Conservation (phyloP, 169 alveolate genomes). For the Plasmodium gonderi region DNA sequence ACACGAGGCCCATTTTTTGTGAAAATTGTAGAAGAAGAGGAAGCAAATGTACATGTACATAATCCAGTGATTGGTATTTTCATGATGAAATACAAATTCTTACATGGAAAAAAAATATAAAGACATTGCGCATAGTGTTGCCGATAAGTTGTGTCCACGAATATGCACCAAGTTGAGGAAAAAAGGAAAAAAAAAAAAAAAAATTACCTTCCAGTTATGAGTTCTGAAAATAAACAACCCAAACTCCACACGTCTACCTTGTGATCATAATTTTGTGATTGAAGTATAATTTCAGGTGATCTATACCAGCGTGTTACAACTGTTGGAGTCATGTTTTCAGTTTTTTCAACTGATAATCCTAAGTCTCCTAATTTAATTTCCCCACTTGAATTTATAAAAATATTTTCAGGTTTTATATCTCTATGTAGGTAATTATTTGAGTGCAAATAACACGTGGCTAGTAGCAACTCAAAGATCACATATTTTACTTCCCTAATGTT, state of each 20-base stretch:
- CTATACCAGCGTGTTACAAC: constrained; percentile 89
- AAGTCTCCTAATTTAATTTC: constrained; percentile 82
- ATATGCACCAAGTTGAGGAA: not conserved
- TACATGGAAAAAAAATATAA: no score
- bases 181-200: constrained; percentile 74
- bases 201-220: constrained; percentile 78
- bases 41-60: not conserved
- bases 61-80: not conserved
- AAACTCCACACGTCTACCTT: constrained; percentile 90
- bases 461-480: constrained; percentile 77
- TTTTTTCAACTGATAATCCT: constrained; percentile 80
- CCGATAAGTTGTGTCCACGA: no score
- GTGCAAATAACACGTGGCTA: constrained; percentile 78
- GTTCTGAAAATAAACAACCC: constrained; percentile 90
- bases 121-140: no score
- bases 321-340: constrained; percentile 77
- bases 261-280: constrained; percentile 84
- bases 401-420: constrained; percentile 84
- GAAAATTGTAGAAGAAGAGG: not conserved
- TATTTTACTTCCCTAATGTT: constrained; percentile 78
- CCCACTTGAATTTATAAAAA: constrained; percentile 78
- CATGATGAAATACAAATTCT: no score
- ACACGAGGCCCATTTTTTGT: not conserved
- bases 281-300: constrained; percentile 90
- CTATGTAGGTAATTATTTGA: constrained; percentile 79